These are phyloP conservation scores for Phycomyces blakesleeanus DNA, from an alignment of 192 early-diverging fungal genomes.

Conservation along the genomic window DNA sequence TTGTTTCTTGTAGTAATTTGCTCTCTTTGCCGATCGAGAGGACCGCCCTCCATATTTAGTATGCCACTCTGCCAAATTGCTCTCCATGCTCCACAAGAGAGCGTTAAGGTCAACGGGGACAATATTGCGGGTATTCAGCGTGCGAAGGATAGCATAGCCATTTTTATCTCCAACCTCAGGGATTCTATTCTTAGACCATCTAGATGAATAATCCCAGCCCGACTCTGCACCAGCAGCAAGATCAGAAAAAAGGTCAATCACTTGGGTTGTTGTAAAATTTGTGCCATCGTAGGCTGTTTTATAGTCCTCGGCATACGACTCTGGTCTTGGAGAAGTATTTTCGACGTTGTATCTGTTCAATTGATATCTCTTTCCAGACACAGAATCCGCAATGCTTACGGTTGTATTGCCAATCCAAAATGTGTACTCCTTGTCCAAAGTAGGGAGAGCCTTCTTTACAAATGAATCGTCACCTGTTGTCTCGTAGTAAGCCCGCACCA, in stretches of 20 bases:
- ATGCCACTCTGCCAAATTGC: conserved; percentile 34
- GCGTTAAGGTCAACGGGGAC: conserved; percentile 72
- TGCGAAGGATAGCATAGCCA: conserved; percentile 38
- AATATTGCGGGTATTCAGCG: conserved; percentile 51
- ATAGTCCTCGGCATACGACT: conserved; percentile 61
- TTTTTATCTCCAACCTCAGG: conserved; percentile 12
- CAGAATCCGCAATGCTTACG: conserved; percentile 32
- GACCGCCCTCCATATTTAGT: neutral
- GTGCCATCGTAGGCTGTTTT: conserved; percentile 44
- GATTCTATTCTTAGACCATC: conserved; percentile 49
- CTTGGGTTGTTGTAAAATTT: conserved; percentile 25
- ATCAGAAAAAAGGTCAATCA: conserved; percentile 50
- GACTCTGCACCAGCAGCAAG: conserved; percentile 68
- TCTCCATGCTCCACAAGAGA: conserved; percentile 58
- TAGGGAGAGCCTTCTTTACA: conserved; percentile 46
- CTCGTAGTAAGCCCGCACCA: conserved; percentile 60
- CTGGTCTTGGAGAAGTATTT: conserved; percentile 57
- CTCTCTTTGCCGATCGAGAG: neutral
- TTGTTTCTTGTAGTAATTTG: conserved; percentile 20
- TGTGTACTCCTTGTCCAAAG: conserved; percentile 54
- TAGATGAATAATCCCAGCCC: conserved; percentile 68
- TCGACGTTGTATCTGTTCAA: conserved; percentile 57
- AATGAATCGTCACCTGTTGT: conserved; percentile 45
- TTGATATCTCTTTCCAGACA: conserved; percentile 20
- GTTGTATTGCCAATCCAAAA: conserved; percentile 59